Evolutionary conservation across 176 grass and related monocot genomes (phyloP).

Genomic region (Zoysia pacifica): DNA sequence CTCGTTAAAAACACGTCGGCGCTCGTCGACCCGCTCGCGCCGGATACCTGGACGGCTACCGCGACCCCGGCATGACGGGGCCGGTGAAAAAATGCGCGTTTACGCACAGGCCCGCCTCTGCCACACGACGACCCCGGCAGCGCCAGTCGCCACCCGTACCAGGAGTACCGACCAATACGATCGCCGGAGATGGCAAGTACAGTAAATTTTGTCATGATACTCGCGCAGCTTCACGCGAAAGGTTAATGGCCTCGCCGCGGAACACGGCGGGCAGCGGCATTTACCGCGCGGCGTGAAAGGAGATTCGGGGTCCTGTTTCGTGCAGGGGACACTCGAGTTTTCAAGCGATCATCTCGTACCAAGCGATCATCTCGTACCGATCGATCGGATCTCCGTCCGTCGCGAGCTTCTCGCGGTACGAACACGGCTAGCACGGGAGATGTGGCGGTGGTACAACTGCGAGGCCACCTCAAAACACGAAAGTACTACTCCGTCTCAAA

Average conservation of each 20-base stretch:
- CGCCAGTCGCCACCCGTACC: background rate
- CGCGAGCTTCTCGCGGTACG: background rate
- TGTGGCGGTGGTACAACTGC: background rate
- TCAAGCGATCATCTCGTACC: background rate
- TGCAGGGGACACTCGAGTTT: background rate
- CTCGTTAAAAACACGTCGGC: too few relatives aligned
- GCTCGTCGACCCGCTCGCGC: too few relatives aligned
- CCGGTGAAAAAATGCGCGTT: too few relatives aligned
- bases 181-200: slow-evolving; percentile 13
- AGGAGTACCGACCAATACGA: background rate
- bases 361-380: background rate
- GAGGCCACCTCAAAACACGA: background rate
- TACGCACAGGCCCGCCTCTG: background rate
- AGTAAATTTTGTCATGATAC: slow-evolving; percentile 26
- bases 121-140: background rate
- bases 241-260: slow-evolving; percentile 19
- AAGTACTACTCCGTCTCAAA: background rate
- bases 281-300: background rate
- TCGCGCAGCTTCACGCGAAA: slow-evolving; percentile 20
- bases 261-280: background rate
- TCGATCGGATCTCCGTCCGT: background rate
- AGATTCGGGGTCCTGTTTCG: background rate
- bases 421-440: background rate
- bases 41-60: too few relatives aligned
- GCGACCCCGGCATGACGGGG: too few relatives aligned